Base-by-base conservation (phyloP, 306 rosid species). In the Acacia crassicarpa region DNA sequence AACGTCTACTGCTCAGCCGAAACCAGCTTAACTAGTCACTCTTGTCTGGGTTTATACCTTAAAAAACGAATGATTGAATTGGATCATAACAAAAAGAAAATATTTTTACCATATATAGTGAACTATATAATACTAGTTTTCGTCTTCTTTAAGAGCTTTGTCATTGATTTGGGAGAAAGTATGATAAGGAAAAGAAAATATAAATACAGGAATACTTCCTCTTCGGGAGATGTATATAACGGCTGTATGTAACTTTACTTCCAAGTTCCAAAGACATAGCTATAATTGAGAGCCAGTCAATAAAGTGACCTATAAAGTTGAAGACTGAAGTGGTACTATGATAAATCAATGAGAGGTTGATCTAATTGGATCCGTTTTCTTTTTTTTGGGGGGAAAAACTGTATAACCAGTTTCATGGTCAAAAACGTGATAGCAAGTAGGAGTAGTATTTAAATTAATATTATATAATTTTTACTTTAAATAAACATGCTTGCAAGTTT, bases 211-310 rank as follows among this genome's bases (percentile, higher is more conserved):
- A 68, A 40, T 9, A 51, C 51, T 68, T 20, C 27, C 74, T 43
- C 74, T 22, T 41, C 2, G 33, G 51, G 49, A 35, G 67, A 40
- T 72, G 74, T 16, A 78, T 20, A n/a, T 68, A 83, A 89, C 87
- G 86, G 89, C 44, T 83, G 74, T 85, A 82, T 43, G 59, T 66
- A 51, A 77, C 97, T 90, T 92, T 70, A 6, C 75, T 70, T 44
- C 56, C 75, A 44, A 43, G 80, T 91, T 89, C 86, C 85, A n/a
- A 85, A 91, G 92, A 78, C 83, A 62, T 12, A 85, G 33, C 44
- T 73, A 84, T 77, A 11, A 33, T 30, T 40, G 22, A 14, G 67
- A 81, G 19, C 23, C 54, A 43, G 11, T 63, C 69, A 30, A 30
- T 15, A 30, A 14, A 9, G 67, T 62, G 9, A 62, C 38, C 38